Conservation (phyloP, 495 filamentous ascomycete genomes). For the Aspergillus heteromorphus region DNA sequence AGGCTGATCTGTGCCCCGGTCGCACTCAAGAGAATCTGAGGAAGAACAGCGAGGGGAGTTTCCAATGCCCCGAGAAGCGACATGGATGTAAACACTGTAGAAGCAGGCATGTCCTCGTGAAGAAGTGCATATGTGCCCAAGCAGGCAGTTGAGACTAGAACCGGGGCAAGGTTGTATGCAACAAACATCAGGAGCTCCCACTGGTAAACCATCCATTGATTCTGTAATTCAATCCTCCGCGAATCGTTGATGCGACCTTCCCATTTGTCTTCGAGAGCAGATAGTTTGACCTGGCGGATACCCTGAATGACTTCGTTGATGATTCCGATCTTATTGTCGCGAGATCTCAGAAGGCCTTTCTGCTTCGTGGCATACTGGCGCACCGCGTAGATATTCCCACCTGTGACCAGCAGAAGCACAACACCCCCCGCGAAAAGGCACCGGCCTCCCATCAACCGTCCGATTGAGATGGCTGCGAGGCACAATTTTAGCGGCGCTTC, state of each 20-base stretch:
- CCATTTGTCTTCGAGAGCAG: conserved; percentile 64
- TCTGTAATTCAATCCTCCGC: conserved; percentile 52
- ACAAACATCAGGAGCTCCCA: conserved; percentile 35
- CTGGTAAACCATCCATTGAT: conserved; percentile 54
- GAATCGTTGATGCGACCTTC: conserved; percentile 54
- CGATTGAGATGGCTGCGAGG: conserved; percentile 53
- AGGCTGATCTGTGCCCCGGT: conserved; percentile 58
- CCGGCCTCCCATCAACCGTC: conserved; percentile 58
- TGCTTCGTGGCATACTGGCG: conserved; percentile 56
- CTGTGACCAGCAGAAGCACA: conserved; percentile 51
- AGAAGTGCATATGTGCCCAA: conserved; percentile 55
- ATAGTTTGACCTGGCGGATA: conserved; percentile 74
- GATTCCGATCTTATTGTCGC: conserved; percentile 64
- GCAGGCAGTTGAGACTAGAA: conserved; percentile 58
- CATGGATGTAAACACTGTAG: conserved; percentile 65
- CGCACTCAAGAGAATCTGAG: conserved; percentile 57
- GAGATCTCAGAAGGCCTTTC: conserved; percentile 60
- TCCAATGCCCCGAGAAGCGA: conserved; percentile 60
- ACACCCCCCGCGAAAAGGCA: conserved; percentile 54
- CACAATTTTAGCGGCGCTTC: conserved; percentile 40
- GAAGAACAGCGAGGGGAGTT: conserved; percentile 53
- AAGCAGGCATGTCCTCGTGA: conserved; percentile 51
- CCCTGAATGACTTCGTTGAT: conserved; percentile 66
- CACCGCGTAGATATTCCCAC: conserved; percentile 57
- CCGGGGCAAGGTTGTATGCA: conserved; percentile 60